Conservation (phyloP, 768 basidiomycete genomes). For the Trametes meyenii region DNA sequence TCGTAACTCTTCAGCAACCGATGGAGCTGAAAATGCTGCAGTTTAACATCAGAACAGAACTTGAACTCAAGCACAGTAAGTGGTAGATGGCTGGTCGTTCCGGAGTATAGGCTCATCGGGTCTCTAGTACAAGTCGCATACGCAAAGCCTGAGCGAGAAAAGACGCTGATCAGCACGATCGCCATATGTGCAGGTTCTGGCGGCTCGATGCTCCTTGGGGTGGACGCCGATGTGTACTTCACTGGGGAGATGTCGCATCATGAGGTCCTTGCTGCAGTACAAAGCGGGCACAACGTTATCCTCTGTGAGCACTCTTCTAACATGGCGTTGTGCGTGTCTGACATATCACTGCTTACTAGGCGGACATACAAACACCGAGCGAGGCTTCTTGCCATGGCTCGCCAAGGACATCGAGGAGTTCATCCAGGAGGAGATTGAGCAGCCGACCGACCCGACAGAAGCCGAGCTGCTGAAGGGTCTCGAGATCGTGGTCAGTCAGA, state of each 20-base stretch:
- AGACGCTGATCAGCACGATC: conserved; percentile 51
- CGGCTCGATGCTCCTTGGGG: conserved; percentile 70
- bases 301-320: conserved; percentile 60
- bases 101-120: conserved; percentile 20
- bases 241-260: conserved; percentile 96
- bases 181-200: conserved; percentile 94
- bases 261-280: conserved; percentile 81
- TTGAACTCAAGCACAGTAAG: conserved; percentile 63
- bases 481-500: conserved; percentile 71
- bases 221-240: conserved; percentile 82
- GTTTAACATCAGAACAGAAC: conserved; percentile 66
- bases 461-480: conserved; percentile 34
- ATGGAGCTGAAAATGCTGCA: conserved; percentile 64
- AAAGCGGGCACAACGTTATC: conserved; percentile 76
- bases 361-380: conserved; percentile 94
- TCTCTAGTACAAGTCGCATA: conserved; percentile 69
- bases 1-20: conserved; percentile 63
- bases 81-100: conserved; percentile 2
- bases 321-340: not conserved
- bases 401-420: conserved; percentile 56
- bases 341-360: conserved; percentile 46
- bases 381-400: conserved; percentile 83
- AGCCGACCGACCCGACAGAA: conserved; percentile 28
- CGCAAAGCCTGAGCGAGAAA: conserved; percentile 29
- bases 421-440: conserved; percentile 50